Evolutionary conservation across 2,329 filamentous ascomycete genomes (phyloP).

Genomic region (Niveomyces coronatus): DNA sequence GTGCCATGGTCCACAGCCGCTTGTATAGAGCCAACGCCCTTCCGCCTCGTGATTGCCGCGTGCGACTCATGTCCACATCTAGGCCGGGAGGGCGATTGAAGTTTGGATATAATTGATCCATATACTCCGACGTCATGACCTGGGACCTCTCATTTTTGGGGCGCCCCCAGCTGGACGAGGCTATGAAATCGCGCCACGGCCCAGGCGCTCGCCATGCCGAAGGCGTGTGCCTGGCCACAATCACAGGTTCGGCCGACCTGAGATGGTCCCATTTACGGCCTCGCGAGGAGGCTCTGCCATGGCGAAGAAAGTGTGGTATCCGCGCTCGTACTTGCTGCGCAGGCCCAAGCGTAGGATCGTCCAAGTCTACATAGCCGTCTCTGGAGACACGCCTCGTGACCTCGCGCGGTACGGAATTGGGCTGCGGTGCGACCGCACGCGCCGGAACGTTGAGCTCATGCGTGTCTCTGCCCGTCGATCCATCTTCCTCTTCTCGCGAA

Average conservation of each 20-base stretch:
- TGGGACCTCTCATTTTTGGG: conserved; percentile 36
- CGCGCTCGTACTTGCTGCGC: conserved; percentile 24
- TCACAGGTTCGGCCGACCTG: conserved; percentile 47
- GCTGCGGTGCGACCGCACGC: conserved; percentile 28
- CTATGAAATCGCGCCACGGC: conserved; percentile 43
- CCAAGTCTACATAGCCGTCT: conserved; percentile 36
- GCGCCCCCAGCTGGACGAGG: conserved; percentile 42
- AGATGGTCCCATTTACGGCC: conserved; percentile 51
- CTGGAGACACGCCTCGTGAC: conserved; percentile 33
- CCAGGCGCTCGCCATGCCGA: conserved; percentile 30
- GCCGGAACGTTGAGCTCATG: conserved; percentile 28
- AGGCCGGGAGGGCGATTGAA: conserved; percentile 31
- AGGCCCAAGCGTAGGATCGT: conserved; percentile 27
- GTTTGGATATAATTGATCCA: conserved; percentile 36
- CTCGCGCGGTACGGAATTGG: conserved; percentile 31
- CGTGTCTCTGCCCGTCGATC: conserved; percentile 26
- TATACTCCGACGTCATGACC: conserved; percentile 34
- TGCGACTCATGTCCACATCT: conserved; percentile 20
- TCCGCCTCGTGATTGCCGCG: conserved; percentile 18
- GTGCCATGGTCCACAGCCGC: conserved; percentile 55
- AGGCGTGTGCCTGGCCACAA: conserved; percentile 39
- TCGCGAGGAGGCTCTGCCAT: conserved; percentile 34
- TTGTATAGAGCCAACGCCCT: conserved; percentile 31
- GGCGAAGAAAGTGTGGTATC: conserved; percentile 36
- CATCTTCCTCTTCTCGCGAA: conserved; percentile 34